Base-by-base conservation (phyloP, 805 yeast genomes). In the Metschnikowia borealis region DNA sequence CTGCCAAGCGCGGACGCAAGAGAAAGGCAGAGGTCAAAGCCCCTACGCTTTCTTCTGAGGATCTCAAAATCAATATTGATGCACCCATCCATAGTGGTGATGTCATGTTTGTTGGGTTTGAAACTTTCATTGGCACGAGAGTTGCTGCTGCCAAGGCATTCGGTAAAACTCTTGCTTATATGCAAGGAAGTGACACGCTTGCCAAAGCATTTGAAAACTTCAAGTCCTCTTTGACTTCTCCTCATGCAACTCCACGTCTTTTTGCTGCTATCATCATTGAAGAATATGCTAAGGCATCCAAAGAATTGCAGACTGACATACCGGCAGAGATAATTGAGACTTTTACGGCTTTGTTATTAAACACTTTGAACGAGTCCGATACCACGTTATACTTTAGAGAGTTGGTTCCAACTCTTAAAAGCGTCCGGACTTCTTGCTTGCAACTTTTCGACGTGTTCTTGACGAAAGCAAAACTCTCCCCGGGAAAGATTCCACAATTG, bases 81-180 rank as follows among this genome's bases (percentile, higher is more conserved):
- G 87, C 96, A 3, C 97, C 98, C 4, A 85, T 94, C 66, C 81
- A 87, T 51, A 80, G 83, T 41, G 99, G 99, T 61, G 99, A 94
- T 68, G 86, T 94, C 15, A 83, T 90, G 48, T 73, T 94, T 26
- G 82, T 94, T 33, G 96, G 96, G 0, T 68, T 77, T 43, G 91
- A 88, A 29, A 81, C 81, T 1, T 80, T 94, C 50, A 73, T 89
- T 33, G 77, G 85, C 44, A 87, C 95, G 2, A 84, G 94, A 66
- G 74, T 87, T 14, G 80, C 83, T 11, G 87, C 91, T 4, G 84
- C 96, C 0, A 71, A 70, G 34, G 94, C 95, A 0, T 74, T 85
- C 59, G 98, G 98, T 29, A 69, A 74, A 48, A 76, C 83, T 0
- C 63, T 87, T 32, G 77, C 90, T 0, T 66, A 70, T 51, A 74